Base-by-base conservation (phyloP, 2,329 filamentous ascomycete species). In the Periconia sp. region DNA sequence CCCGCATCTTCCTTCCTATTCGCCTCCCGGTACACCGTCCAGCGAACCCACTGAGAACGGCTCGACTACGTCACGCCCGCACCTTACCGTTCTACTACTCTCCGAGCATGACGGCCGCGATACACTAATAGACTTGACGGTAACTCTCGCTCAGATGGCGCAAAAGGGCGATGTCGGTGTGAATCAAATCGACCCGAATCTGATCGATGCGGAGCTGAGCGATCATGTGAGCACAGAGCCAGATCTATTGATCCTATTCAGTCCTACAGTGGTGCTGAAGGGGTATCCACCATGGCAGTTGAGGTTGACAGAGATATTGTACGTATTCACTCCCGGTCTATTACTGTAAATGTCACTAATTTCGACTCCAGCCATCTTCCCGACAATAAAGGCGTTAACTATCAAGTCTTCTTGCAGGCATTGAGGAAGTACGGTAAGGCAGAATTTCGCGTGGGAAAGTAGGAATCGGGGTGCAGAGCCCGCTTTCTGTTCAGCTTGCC, bases 241-340 rank as follows among this genome's bases (percentile, higher is more conserved):
- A 2, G 92, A 97, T 66, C 77, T 99, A 11, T 75, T 99, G 45
- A 82, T 99, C 40, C 75, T 96, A 7, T 99, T 99, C 68, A 85
- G 87, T 1, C 89, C 92, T 4, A 83, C 85, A 36, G 84, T 97
- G 40, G 86, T 91, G 66, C 73, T 99, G 31, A 86, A 90, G 40
- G 91, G 94, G 8, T 99, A 97, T 67, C 94, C 94, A 8, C 94
- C 94, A 1, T 99, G 94, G 94, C 94, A 96, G 72, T 82, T 97
- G 49, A 83, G 94, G 30, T 75, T 99, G 64, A 96, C 92, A 0
- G 94, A 99, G 77, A 96, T 99, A 44, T 96, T 92, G 66, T 83
- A 76, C 67, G 81, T 81, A 2, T 17, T 25, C 12, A 30, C 35
- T 23, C 25, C 26, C 11, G 26, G 34, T 15, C 28, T 16, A 30